Evolutionary conservation across 2,329 filamentous ascomycete genomes (phyloP), one percentile per base, ranked within the genome.

Genomic region (Amphichorda felina): DNA sequence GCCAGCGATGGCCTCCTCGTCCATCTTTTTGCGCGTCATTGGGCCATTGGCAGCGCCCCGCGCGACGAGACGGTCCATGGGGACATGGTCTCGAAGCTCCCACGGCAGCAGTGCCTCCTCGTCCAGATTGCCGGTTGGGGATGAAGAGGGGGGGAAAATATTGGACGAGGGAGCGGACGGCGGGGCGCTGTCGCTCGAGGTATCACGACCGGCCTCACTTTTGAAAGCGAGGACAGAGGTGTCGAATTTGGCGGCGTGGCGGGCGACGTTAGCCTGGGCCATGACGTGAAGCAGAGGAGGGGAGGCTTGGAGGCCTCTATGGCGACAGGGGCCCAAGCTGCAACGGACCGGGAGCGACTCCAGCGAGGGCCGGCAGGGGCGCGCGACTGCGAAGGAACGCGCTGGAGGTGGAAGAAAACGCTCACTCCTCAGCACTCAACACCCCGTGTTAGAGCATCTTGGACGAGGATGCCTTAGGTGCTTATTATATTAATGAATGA

Each of bases 1-100:
- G 25, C 60, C 60, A 2, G 57, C 60, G 33, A 61, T 50, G 33
- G 50, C 51, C 28, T 57, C 58, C 41, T 56, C 43, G 35, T 46
- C 44, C 36, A 60, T 39, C 24, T 38, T 33, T 10, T 28, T 30
- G 16, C 25, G 30, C 13, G 30, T 34, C 30, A 38, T 30, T 24
- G 27, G 27, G 21, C 16, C 35, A 16, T 18, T 21, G 27, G 14
- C n/a, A n/a, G n/a, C 17, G 19, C 13, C 27, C 19, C 35, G 18
- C 17, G 21, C 21, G 21, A 24, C 21, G 22, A 30, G 29, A 36
- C 8, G 17, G 17, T 27, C 33, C 22, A 35, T 35, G 22, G n/a
- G 18, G 21, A 10, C 35, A 36, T 36, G n/a, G 22, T 32, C 19
- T 18, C 26, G 34, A 19, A 11, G 34, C 14, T 8, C 25, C 26